Base-by-base conservation (phyloP, 805 yeast species). In the Phaffomyces thermotolerans region DNA sequence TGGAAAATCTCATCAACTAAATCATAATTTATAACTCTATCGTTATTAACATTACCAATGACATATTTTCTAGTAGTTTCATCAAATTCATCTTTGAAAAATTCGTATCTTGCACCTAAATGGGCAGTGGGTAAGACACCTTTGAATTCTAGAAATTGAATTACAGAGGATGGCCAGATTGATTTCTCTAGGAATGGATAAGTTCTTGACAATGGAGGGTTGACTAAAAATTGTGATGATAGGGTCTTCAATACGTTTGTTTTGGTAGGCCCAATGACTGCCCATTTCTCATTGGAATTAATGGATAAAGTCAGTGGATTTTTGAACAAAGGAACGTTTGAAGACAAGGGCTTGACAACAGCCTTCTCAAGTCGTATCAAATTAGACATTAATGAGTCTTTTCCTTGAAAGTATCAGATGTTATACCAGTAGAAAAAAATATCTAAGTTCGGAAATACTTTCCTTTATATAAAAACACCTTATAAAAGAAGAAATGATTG, bases 71-170 rank as follows among this genome's bases (percentile, higher is more conserved):
- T 71, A 15, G 89, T 76, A 12, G 83, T 78, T 50, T 77, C 80
- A 59, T 91, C 96, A 50, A 83, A 81, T 46, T 78, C 88, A 49
- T 91, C 97, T 47, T 90, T 83, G 59, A 77, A 86, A 43, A 78
- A 78, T 63, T 91, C 99, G 58, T 87, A 91, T 41, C 99, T 64
- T 1, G 98, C 96, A 41, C 95, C 81, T 31, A 91, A 54, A 66
- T 90, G 95, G 0, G 89, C 85, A 14, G 79, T 66, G 6, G 73
- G 73, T 18, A 66, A 49, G 1, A 56, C 72, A 25, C 76, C 75
- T 43, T 71, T 68, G 51, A 78, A 78, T 49, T 69, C 69, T 7
- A 78, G 59, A 42, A 66, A 57, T 40, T 65, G 64, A 20, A 68
- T 66, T 2, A 63, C 76, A 37, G 72, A 68, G 2, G 73, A 52